Evolutionary conservation across 768 basidiomycete genomes (phyloP).

Genomic region (Lyophyllum decastes): DNA sequence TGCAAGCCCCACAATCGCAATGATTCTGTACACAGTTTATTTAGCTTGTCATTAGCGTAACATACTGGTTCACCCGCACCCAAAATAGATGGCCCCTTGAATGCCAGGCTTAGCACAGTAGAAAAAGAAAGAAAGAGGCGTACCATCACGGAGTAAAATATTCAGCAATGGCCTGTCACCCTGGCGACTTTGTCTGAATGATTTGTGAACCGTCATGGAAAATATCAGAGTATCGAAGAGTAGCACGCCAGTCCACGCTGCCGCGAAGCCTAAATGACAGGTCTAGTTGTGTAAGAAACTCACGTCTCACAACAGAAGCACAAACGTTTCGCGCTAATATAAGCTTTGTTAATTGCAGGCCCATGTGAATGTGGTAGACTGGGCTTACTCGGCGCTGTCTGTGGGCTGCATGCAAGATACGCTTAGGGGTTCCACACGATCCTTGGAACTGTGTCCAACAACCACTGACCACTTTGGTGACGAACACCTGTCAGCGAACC

Average conservation of each 20-base stretch:
- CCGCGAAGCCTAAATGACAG: slow-evolving; percentile 37
- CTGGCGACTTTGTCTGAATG: slow-evolving; percentile 23
- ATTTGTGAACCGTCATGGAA: slow-evolving; percentile 38
- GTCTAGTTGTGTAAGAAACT: no score
- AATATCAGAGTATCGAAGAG: slow-evolving; percentile 42
- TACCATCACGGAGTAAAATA: slow-evolving; percentile 48
- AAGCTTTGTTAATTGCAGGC: slow-evolving; percentile 11
- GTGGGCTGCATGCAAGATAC: slow-evolving; percentile 4
- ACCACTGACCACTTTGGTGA: background rate
- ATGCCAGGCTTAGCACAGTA: background rate
- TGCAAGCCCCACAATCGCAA: slow-evolving; percentile 17
- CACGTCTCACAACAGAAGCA: background rate
- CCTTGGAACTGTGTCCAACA: background rate
- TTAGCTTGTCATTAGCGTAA: background rate
- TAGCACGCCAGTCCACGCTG: slow-evolving; percentile 40
- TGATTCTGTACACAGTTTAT: slow-evolving; percentile 17
- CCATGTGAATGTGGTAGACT: background rate
- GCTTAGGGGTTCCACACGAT: background rate
- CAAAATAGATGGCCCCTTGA: slow-evolving; percentile 43
- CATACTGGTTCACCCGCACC: slow-evolving; percentile 25
- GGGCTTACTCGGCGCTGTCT: slow-evolving; percentile 1
- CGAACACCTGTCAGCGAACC: slow-evolving; percentile 23
- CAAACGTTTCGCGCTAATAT: no score
- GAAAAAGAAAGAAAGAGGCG: slow-evolving; percentile 4
- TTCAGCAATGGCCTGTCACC: slow-evolving; percentile 25